Conservation (phyloP, 2,329 filamentous ascomycete species). For the Nothophaeocryptopus gaeumannii region DNA sequence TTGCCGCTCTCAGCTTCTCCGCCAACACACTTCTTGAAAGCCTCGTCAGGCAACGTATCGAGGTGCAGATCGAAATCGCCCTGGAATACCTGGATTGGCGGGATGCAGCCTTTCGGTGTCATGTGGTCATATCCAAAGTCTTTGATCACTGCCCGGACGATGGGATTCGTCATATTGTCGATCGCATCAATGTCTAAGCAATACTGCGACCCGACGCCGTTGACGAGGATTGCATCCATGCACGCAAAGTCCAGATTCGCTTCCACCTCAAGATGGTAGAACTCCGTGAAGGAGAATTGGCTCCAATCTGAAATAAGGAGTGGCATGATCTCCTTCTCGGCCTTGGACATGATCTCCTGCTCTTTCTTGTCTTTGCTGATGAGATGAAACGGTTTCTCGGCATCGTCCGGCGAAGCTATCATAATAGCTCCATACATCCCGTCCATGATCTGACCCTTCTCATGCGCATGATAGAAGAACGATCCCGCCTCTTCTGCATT, state of each 20-base stretch:
- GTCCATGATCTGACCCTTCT: constrained; percentile 54
- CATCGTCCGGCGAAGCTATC: constrained; percentile 41
- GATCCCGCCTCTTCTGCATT: constrained; percentile 9
- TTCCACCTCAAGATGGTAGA: constrained; percentile 44
- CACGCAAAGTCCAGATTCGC: constrained; percentile 54
- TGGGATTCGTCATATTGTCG: constrained; percentile 37
- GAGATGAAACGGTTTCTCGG: constrained; percentile 49
- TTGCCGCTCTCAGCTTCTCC: constrained; percentile 45
- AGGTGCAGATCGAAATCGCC: constrained; percentile 39
- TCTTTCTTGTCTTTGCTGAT: constrained; percentile 45
- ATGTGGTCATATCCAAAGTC: constrained; percentile 26
- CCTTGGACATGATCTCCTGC: constrained; percentile 47
- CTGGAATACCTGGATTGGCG: constrained; percentile 28
- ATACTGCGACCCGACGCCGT: constrained; percentile 50
- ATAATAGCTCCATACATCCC: constrained; percentile 58
- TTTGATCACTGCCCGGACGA: constrained; percentile 29
- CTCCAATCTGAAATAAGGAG: constrained; percentile 58
- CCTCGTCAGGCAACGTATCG: constrained; percentile 26
- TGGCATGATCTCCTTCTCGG: constrained; percentile 48
- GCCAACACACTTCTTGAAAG: constrained; percentile 44
- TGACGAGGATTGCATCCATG: constrained; percentile 60
- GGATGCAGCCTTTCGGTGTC: constrained; percentile 39
- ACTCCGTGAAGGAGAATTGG: constrained; percentile 52
- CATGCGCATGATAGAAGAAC: constrained; percentile 15
- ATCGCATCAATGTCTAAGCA: constrained; percentile 51